A percentile compares a stretch with the other conserved stretches of the same genome.
Evolutionary conservation across 2,329 filamentous ascomycete genomes (phyloP).

Genomic region (Penicillium sp.): DNA sequence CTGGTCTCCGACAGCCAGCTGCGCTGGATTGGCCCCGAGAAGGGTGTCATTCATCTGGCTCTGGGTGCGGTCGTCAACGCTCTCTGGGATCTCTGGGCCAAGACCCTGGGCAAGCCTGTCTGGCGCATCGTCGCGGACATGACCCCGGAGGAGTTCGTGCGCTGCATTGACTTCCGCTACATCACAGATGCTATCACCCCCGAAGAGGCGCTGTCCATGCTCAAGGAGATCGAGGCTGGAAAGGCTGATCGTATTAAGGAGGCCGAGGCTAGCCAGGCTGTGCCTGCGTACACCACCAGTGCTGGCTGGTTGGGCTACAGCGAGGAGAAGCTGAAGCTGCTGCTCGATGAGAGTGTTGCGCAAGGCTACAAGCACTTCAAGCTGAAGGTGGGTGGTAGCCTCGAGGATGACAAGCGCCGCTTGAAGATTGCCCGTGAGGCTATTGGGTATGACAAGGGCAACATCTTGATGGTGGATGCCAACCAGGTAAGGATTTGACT

Average conservation of each 20-base stretch:
- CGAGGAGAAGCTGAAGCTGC: conserved; percentile 78
- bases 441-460: conserved; percentile 79
- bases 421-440: conserved; percentile 74
- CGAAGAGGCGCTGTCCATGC: conserved; percentile 73
- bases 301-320: conserved; percentile 91
- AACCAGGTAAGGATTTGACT: conserved; percentile 65
- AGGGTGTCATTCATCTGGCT: conserved; percentile 90
- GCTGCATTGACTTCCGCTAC: conserved; percentile 91
- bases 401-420: conserved; percentile 71
- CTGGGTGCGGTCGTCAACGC: conserved; percentile 88
- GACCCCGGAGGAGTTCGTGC: conserved; percentile 81
- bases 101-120: conserved; percentile 80
- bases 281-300: conserved; percentile 87
- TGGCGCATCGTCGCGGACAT: conserved; percentile 91
- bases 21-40: conserved; percentile 92
- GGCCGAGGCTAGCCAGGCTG: conserved; percentile 71
- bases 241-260: conserved; percentile 74
- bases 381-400: conserved; percentile 77
- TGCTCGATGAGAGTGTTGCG: conserved; percentile 72
- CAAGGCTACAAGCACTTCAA: conserved; percentile 87
- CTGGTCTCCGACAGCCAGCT: conserved; percentile 89
- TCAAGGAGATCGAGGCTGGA: conserved; percentile 65
- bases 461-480: conserved; percentile 88
- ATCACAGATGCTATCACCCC: conserved; percentile 92
- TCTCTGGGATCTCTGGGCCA: conserved; percentile 95